Percentiles rank a stretch among this genome's conserved stretches.
Evolutionary conservation across 2,329 filamentous ascomycete genomes (phyloP).

Genomic region (Paraphaeosphaeria sporulosa): DNA sequence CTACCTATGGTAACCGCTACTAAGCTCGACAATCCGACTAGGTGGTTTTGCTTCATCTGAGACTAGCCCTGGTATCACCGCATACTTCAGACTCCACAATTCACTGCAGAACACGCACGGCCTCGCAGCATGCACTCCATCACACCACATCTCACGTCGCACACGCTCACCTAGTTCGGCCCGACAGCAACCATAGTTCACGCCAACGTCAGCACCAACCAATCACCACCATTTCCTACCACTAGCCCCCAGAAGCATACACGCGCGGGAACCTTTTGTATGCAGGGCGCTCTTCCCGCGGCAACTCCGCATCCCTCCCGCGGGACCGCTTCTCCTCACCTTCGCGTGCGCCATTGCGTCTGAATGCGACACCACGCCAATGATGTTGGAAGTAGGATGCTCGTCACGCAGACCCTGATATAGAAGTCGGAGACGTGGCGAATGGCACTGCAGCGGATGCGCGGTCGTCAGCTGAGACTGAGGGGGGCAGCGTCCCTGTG

Average conservation of each 20-base stretch:
- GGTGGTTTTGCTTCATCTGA: too few species aligned
- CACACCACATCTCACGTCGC: too few species aligned
- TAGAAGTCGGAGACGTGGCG: neutral
- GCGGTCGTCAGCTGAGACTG: neutral
- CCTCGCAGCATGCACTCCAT: too few species aligned
- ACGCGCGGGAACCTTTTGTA: neutral
- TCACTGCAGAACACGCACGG: too few species aligned
- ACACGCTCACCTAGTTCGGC: neutral
- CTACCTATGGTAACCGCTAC: too few species aligned
- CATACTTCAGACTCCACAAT: too few species aligned
- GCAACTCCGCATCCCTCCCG: neutral
- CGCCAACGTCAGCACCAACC: neutral
- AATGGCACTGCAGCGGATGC: neutral
- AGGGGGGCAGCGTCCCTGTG: neutral
- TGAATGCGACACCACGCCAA: neutral
- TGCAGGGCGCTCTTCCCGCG: neutral
- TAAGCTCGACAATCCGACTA: too few species aligned
- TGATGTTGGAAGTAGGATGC: neutral
- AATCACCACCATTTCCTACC: neutral
- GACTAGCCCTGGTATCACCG: too few species aligned
- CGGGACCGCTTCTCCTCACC: neutral
- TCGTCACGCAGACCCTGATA: neutral
- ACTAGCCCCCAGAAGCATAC: neutral
- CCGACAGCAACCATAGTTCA: neutral
- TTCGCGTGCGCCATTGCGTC: neutral